phyloP scores from a whole-genome alignment of 2,329 filamentous ascomycete species.

The Aschersonia sp. region DNA sequence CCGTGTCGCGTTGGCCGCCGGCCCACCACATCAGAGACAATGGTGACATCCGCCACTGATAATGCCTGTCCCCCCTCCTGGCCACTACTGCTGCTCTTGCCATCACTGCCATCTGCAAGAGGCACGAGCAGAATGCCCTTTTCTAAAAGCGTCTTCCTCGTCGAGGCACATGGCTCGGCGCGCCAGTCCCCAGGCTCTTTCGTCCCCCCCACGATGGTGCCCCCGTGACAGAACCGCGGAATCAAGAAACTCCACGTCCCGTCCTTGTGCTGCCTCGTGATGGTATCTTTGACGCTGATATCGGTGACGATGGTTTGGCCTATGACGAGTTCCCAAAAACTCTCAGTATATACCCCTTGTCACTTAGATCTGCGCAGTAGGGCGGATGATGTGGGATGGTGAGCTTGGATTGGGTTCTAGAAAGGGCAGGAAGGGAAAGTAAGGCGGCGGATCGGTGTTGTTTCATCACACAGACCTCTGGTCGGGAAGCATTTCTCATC shows the following conservation, averaged over 20 bases:
- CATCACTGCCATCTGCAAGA: neutral
- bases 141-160: conserved; percentile 30
- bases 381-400: no score
- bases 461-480: conserved; percentile 10
- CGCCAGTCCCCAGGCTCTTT: conserved; percentile 38
- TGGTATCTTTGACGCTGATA: conserved; percentile 19
- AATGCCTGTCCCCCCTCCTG: neutral
- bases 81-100: neutral
- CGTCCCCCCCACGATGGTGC: conserved; percentile 50
- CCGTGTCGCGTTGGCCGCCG: conserved; percentile 27
- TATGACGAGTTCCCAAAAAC: conserved; percentile 2
- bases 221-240: conserved; percentile 43
- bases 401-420: no score
- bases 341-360: no score
- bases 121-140: conserved; percentile 12
- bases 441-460: no score
- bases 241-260: conserved; percentile 49
- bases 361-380: no score
- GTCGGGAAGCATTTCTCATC: conserved; percentile 19
- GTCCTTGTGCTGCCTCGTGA: conserved; percentile 48
- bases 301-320: conserved; percentile 23
- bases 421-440: neutral
- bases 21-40: conserved; percentile 28
- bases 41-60: conserved; percentile 1
- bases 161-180: conserved; percentile 26